Conservation (phyloP, 2,329 filamentous ascomycete species). For the Cryphonectria carpinicola region DNA sequence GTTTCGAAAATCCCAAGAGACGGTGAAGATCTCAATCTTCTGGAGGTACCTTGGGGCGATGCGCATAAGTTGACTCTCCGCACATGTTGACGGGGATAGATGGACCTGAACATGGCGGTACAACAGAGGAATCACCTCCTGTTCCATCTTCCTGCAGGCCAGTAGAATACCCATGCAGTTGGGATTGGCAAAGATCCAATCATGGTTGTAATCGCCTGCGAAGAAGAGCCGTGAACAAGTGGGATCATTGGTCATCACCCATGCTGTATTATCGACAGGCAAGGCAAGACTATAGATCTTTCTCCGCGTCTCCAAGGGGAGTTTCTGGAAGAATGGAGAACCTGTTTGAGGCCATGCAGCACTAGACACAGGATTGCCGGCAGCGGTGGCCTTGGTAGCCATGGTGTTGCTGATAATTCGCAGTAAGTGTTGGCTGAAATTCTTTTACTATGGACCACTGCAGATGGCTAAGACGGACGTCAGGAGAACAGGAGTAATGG, state of each 20-base stretch:
- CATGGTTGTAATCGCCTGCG: background rate
- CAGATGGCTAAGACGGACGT: background rate
- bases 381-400: background rate
- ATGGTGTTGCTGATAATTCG: background rate
- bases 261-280: background rate
- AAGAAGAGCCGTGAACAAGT: background rate
- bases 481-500: background rate
- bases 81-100: background rate
- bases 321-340: background rate
- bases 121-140: background rate
- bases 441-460: too few relatives aligned
- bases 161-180: conserved; percentile 1
- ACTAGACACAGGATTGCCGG: background rate
- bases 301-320: background rate
- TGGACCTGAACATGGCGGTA: conserved; percentile 1
- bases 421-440: background rate
- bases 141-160: background rate
- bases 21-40: background rate
- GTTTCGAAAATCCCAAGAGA: background rate
- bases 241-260: background rate
- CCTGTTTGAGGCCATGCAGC: background rate
- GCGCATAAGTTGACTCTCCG: background rate
- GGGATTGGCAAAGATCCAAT: background rate
- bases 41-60: background rate
- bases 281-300: background rate